These are phyloP conservation scores for Colletotrichum sp. DNA, from an alignment of 2,329 filamentous ascomycete species.

Conservation along the genomic window DNA sequence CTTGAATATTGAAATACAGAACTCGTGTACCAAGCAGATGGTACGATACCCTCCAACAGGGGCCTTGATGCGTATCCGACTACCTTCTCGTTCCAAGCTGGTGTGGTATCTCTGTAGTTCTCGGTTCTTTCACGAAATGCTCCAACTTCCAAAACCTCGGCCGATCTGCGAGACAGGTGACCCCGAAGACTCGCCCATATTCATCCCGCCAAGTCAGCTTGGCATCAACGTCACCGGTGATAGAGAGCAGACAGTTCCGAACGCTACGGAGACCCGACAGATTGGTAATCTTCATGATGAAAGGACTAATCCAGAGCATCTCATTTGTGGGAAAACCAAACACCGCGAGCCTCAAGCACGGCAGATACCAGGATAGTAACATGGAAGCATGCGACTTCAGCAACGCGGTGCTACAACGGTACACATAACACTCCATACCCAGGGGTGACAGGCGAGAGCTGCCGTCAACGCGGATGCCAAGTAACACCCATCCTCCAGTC, in stretches of 20 bases:
- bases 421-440: neutral
- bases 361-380: neutral
- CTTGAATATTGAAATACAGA: neutral
- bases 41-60: neutral
- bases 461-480: neutral
- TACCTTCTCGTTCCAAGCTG: neutral
- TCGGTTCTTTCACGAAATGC: neutral
- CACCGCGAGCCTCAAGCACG: neutral
- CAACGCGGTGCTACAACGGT: neutral
- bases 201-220: neutral
- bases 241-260: neutral
- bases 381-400: neutral
- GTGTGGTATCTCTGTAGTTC: neutral
- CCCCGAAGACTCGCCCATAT: fast-evolving
- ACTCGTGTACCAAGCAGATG: neutral
- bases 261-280: neutral
- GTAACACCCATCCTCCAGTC: neutral
- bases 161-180: neutral
- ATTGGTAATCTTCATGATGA: neutral
- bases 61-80: neutral
- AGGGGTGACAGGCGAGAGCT: neutral
- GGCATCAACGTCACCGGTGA: neutral
- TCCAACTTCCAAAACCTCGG: neutral
- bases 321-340: neutral
- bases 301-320: neutral